These are phyloP conservation scores for Tulasnella sp. DNA, from an alignment of 768 basidiomycete species.

Conservation along the genomic window DNA sequence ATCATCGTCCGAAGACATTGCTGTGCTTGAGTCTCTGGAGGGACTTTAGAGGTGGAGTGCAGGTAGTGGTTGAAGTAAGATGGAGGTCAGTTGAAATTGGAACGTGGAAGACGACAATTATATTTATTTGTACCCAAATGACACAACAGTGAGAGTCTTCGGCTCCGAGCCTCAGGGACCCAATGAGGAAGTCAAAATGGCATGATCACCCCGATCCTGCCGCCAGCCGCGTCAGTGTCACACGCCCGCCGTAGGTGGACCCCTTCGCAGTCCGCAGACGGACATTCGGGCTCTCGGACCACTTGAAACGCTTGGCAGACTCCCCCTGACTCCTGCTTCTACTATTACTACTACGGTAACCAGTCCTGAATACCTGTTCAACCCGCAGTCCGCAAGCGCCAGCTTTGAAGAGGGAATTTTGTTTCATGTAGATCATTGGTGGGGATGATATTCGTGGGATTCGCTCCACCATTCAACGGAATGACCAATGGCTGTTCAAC, in stretches of 20 bases:
- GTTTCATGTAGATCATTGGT: no score
- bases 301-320: background rate
- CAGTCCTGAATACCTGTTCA: no score
- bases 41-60: background rate
- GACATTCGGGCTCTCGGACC: background rate
- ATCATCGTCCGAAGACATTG: conserved; percentile 19
- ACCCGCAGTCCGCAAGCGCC: no score
- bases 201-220: no score
- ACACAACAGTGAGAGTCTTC: background rate
- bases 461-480: background rate
- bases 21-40: background rate
- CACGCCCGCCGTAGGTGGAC: no score
- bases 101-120: background rate
- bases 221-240: background rate
- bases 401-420: no score
- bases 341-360: background rate
- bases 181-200: background rate
- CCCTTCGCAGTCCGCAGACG: no score
- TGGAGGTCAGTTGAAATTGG: background rate
- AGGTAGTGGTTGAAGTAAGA: background rate
- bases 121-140: background rate
- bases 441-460: background rate
- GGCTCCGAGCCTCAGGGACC: background rate
- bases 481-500: no score
- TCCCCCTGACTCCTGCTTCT: background rate